Evolutionary conservation across 2,329 filamentous ascomycete genomes (phyloP).

Genomic region (Aspergillus sp.): DNA sequence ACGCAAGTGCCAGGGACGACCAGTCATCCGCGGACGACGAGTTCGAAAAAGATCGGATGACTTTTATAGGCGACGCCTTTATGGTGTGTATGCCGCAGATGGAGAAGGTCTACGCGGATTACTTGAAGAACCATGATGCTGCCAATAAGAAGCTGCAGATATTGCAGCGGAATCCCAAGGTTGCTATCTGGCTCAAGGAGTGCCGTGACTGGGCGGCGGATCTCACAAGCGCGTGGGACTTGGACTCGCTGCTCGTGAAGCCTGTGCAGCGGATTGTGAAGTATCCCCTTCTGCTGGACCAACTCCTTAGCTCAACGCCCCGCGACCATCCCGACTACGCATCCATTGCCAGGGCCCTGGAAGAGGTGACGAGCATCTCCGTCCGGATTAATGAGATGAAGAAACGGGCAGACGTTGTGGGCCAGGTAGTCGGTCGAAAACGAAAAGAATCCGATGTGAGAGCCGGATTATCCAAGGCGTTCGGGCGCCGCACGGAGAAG

Average conservation of each 20-base stretch:
- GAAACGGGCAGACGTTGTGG: constrained; percentile 86
- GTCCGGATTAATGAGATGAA: constrained; percentile 84
- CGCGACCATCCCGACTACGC: constrained; percentile 72
- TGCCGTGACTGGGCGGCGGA: constrained; percentile 89
- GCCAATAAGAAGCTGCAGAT: constrained; percentile 52
- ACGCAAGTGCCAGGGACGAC: constrained; percentile 20
- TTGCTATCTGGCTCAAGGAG: constrained; percentile 76
- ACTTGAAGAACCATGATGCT: constrained; percentile 55
- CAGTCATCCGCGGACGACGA: constrained; percentile 26
- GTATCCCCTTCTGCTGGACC: constrained; percentile 76
- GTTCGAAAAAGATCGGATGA: constrained; percentile 49
- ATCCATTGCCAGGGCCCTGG: constrained; percentile 60
- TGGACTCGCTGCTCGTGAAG: constrained; percentile 94
- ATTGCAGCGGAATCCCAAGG: constrained; percentile 46
- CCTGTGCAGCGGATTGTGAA: constrained; percentile 91
- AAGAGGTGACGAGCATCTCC: constrained; percentile 55
- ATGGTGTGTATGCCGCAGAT: constrained; percentile 47
- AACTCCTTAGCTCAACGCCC: constrained; percentile 70
- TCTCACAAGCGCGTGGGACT: constrained; percentile 84
- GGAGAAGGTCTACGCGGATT: constrained; percentile 57
- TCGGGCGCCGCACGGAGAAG: constrained; percentile 81
- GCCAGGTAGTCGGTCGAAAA: constrained; percentile 76
- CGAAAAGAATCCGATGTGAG: constrained; percentile 83
- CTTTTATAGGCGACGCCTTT: constrained; percentile 52
- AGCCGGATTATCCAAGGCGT: constrained; percentile 75